A percentile compares a stretch with the other conserved stretches of the same genome.
Conservation (phyloP, 768 basidiomycete species). For the Serendipita vermifera region DNA sequence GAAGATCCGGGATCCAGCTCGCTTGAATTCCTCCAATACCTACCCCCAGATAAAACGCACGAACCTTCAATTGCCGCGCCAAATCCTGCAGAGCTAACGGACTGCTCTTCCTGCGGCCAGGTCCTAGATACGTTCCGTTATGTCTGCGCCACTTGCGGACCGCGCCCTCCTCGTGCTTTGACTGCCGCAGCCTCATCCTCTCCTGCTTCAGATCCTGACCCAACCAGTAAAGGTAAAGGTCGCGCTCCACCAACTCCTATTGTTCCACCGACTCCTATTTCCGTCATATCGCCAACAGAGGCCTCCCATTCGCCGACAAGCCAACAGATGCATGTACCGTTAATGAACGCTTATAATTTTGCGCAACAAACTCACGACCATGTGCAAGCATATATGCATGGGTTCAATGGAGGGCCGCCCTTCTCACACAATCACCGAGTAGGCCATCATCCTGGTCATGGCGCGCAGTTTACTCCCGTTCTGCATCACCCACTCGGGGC, state of each 20-base stretch:
- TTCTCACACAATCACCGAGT: too few relatives aligned
- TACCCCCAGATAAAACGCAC: constrained; percentile 28
- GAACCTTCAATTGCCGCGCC: constrained; percentile 22
- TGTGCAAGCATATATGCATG: too few relatives aligned
- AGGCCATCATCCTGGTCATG: too few relatives aligned
- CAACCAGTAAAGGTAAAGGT: constrained; percentile 42
- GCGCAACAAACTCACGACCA: too few relatives aligned
- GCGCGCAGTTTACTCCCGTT: too few relatives aligned
- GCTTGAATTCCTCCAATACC: constrained; percentile 38
- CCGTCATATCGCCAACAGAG: too few relatives aligned
- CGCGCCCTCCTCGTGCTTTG: constrained; percentile 16
- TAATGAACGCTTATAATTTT: too few relatives aligned
- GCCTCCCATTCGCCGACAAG: background rate
- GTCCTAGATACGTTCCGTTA: constrained; percentile 75
- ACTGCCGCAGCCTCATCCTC: constrained; percentile 9
- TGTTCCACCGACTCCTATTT: too few relatives aligned
- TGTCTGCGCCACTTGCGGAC: constrained; percentile 74
- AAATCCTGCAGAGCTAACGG: constrained; percentile 45
- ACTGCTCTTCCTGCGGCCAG: constrained; percentile 70
- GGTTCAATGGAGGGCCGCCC: too few relatives aligned
- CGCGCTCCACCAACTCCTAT: too few relatives aligned
- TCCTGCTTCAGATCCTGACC: constrained; percentile 9
- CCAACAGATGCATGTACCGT: background rate
- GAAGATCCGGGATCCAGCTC: too few relatives aligned
- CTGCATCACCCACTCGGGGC: too few relatives aligned